Base-by-base conservation (phyloP, 768 basidiomycete species). In the Trametes meyenii region DNA sequence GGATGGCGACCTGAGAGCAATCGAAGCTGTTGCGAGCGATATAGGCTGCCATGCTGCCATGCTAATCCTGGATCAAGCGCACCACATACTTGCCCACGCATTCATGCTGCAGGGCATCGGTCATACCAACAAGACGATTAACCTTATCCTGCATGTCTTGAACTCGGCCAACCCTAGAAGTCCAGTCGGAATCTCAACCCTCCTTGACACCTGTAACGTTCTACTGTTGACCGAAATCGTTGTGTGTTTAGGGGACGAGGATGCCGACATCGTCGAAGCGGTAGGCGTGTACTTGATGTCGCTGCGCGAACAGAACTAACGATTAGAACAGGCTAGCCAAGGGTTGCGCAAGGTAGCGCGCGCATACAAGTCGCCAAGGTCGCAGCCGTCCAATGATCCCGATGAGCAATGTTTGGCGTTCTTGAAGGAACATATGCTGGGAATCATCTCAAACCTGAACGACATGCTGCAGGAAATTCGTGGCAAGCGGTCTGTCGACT, bases 381-480 rank as follows among this genome's bases (percentile, higher is more conserved):
- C 70, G 50, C 71, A 68, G 21, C 50, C 66, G 24, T 72, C 42
- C n/a, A 61, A 66, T 69, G 39, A 65, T 65, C 23, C 58, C 72
- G 59, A 66, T 69, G 19, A 69, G 74, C 23, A 79, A 82, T 58
- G 72, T 91, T 39, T 79, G 81, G 72, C 74, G 0, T 89, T 94
- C 57, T 77, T 98, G 50, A 87, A 88, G 72, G 78, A 78, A 8
- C 83, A 93, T 64, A 88, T 96, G 76, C 83, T 97, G 6, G 96
- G 92, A 1, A 79, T 98, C 56, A 87, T 98, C 19, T 86, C 92
- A 0, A 80, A 87, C 64, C 82, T 97, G 67, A 96, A 91, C 67
- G 92, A 94, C 35, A 85, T 89, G 74, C 74, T 98, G 54, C 92
- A 94, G 70, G 95, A 94, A 61, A 80, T 89, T 1, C 85, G 87